Percentiles rank a stretch among this genome's conserved stretches.
These are phyloP conservation scores for Colletotrichum sp. DNA, from an alignment of 2,329 filamentous ascomycete genomes.

Conservation along the genomic window DNA sequence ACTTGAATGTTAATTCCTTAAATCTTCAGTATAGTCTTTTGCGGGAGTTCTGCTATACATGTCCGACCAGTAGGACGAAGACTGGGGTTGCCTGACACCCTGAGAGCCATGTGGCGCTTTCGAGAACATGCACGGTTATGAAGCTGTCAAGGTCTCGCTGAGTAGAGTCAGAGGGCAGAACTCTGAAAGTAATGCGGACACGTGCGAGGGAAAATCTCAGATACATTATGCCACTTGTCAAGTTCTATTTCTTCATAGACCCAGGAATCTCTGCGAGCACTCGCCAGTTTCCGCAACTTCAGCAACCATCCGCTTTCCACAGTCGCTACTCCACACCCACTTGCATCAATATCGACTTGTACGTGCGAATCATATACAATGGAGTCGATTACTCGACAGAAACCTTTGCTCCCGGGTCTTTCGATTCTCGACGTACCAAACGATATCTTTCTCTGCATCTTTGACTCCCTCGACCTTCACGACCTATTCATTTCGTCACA, in stretches of 20 bases:
- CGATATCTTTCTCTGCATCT: neutral
- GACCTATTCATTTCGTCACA: neutral
- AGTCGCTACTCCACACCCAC: neutral
- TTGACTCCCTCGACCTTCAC: neutral
- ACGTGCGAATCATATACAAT: too few species aligned
- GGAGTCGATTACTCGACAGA: neutral
- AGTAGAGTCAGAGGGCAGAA: accelerated
- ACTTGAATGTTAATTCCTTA: accelerated
- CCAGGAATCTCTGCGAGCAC: neutral
- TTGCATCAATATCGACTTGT: neutral
- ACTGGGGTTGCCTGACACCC: neutral
- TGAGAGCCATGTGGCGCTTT: neutral
- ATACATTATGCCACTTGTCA: neutral
- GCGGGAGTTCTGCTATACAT: too few species aligned
- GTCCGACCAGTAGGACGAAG: neutral
- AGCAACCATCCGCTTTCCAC: neutral
- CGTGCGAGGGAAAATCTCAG: accelerated
- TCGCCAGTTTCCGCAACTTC: neutral
- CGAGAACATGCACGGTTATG: neutral
- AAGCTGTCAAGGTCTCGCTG: neutral
- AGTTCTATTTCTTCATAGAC: neutral
- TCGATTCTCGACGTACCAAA: neutral
- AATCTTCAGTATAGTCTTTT: accelerated
- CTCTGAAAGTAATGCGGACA: neutral
- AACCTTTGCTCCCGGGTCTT: neutral